Base-by-base conservation (phyloP, 257 asterid genomes). In the Solanum piurae region DNA sequence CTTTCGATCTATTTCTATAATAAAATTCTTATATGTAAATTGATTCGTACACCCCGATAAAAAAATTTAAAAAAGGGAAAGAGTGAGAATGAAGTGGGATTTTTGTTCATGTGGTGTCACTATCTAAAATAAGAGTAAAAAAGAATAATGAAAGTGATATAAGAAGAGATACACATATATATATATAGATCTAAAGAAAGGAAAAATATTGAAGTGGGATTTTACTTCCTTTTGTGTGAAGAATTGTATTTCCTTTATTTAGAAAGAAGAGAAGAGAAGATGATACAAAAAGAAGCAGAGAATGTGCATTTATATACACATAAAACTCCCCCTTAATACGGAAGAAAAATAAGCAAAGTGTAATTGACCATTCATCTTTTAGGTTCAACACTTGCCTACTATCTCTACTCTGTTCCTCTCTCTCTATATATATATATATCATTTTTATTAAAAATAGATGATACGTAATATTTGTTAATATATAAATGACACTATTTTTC, bases 101-200 rank as follows among this genome's bases (percentile, higher is more conserved):
- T 69, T 68, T 29, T 21, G 11, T 29, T 69, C 11, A 14, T 69
- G 9, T 69, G 5, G 21, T 29, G 38, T 71, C 77, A 71, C 40
- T 71, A 31, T 71, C 23, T 29, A 64, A 0, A 62, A 62, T 62
- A n/a, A 62, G 31, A 62, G 31, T n/a, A 1, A 27, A 46, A 29
- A 6, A 3, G 1, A 29, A 29, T 13, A 31, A 3, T 69, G 76
- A 69, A 69, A 69, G 76, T 31, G 23, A 69, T 69, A 69, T 38
- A 38, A 38, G 42, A 38, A 38, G 10, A 38, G 8, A 40, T 40
- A 9, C 7, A 2, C 5, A n/a, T 11, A 25, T 87, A 90, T 87
- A 90, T 91, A 86, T 27, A 76, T 86, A 89, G 88, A 91, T 91
- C 93, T 88, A 85, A 86, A 89, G 37, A 33, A 76, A 29, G 23